Evolutionary conservation across 192 early-diverging fungal species (phyloP), one percentile per base, ranked within the genome.

Genomic region (Phycomyces blakesleeanus): DNA sequence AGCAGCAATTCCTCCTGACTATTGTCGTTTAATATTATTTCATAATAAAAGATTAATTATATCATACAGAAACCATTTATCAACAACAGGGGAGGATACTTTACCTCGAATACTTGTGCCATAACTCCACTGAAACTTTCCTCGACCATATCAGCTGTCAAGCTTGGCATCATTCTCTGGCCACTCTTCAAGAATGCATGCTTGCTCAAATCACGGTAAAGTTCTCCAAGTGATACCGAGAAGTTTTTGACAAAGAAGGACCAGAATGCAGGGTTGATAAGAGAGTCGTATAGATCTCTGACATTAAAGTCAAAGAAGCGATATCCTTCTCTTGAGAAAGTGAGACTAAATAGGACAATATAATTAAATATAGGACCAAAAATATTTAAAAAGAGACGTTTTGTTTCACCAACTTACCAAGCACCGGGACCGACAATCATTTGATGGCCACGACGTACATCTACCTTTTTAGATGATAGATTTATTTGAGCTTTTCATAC

Each of bases 401-500:
- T 7, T 2, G 29, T 34, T 34, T 34, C 29, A 34, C 29, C 3
- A 7, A 7, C 29, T 34, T 34, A 34, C 29, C 59, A 73, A 21
- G 71, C 64, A 15, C 71, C 71, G 3, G 71, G 71, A n/a, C 71
- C 71, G 12, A 73, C 57, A 58, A 73, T 73, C 42, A 61, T 51
- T 53, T 63, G 64, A 59, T 63, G 59, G 0, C 71, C 71, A 41
- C 71, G 71, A 39, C 71, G 65, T 3, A 49, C 29, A 22, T 73
- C 29, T 34, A 34, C 29, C 29, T 34, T 5, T 34, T 34, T 34
- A 7, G 29, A 34, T 34, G 2, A 34, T 34, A 34, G 29, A 34
- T 34, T 34, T 2, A 34, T 7, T 34, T 34, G 29, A 34, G 29
- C 29, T 34, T 34, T n/a, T n/a, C n/a, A n/a, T n/a, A n/a, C n/a